phyloP scores from a whole-genome alignment of 1,284 basidiomycete genomes.

The Trametes sp. region DNA sequence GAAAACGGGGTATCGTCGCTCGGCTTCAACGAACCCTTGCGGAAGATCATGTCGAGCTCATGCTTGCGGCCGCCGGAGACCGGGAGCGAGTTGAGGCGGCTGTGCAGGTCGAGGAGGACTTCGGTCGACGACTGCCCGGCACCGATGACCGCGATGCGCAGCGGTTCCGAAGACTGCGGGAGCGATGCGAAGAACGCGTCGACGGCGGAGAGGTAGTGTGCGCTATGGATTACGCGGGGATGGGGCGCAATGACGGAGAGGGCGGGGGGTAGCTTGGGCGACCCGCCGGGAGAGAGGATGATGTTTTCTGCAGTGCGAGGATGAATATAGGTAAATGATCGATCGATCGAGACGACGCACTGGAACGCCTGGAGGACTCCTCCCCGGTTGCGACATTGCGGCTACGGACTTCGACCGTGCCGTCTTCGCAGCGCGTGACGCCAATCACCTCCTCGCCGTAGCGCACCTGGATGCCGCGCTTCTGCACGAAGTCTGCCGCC shows the following conservation, averaged over 20 bases:
- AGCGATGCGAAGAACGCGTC: constrained; percentile 44
- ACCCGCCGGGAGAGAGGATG: constrained; percentile 61
- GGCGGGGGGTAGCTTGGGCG: constrained; percentile 51
- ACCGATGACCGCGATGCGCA: constrained; percentile 61
- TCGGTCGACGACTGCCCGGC: constrained; percentile 64
- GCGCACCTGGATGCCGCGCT: constrained; percentile 52
- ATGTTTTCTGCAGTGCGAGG: constrained; percentile 47
- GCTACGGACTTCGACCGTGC: constrained; percentile 50
- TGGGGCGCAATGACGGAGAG: constrained; percentile 45
- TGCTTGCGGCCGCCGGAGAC: constrained; percentile 40
- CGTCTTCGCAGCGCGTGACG: constrained; percentile 45
- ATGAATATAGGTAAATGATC: constrained; percentile 17
- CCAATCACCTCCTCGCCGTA: constrained; percentile 59
- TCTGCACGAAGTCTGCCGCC: constrained; percentile 56
- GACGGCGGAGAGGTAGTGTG: constrained; percentile 52
- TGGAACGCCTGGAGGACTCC: constrained; percentile 45
- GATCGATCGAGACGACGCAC: constrained; percentile 43
- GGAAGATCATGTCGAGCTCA: constrained; percentile 61
- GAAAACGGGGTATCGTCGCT: constrained; percentile 66
- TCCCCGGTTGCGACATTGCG: constrained; percentile 47
- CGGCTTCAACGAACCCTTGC: constrained; percentile 60
- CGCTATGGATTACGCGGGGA: constrained; percentile 54
- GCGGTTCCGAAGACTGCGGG: constrained; percentile 38
- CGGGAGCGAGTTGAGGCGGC: constrained; percentile 47
- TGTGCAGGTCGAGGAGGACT: constrained; percentile 58